phyloP scores from a whole-genome alignment of 2,329 filamentous ascomycete genomes.

The Cytospora paraplurivora region DNA sequence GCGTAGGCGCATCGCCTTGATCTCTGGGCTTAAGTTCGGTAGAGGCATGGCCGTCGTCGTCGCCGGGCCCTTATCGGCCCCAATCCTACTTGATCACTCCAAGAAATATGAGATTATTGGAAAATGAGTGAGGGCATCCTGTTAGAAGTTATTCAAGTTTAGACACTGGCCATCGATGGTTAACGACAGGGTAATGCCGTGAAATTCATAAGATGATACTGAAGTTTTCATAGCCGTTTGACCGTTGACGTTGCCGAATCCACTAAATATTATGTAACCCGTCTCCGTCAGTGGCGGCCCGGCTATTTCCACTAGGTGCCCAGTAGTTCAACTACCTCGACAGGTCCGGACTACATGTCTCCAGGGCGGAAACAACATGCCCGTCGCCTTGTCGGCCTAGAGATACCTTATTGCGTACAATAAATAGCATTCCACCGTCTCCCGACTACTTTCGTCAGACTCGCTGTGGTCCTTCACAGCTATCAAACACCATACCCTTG shows the following conservation, averaged over 20 bases:
- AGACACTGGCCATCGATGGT: neutral
- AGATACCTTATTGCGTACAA: no score
- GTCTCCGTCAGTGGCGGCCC: no score
- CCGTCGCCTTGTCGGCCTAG: no score
- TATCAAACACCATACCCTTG: no score
- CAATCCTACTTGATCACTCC: neutral
- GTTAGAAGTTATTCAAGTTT: neutral
- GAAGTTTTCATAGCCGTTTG: neutral
- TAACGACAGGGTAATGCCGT: neutral
- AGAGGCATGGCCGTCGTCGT: slow-evolving; percentile 5
- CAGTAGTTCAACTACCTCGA: neutral
- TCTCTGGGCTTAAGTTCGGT: slow-evolving; percentile 16
- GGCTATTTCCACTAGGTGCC: no score
- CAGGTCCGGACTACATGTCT: neutral
- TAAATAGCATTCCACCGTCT: no score
- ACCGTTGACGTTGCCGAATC: neutral
- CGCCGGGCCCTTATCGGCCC: neutral
- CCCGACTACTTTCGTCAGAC: no score
- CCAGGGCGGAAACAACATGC: no score
- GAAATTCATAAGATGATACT: neutral
- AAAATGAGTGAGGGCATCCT: neutral
- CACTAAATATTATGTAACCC: neutral
- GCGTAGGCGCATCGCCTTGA: slow-evolving; percentile 16
- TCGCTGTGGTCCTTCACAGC: no score
- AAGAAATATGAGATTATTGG: neutral